A percentile compares a stretch with the other conserved stretches of the same genome.
Evolutionary conservation across 305 asterid genomes (phyloP).

Genomic region (Fraxinus nigra): DNA sequence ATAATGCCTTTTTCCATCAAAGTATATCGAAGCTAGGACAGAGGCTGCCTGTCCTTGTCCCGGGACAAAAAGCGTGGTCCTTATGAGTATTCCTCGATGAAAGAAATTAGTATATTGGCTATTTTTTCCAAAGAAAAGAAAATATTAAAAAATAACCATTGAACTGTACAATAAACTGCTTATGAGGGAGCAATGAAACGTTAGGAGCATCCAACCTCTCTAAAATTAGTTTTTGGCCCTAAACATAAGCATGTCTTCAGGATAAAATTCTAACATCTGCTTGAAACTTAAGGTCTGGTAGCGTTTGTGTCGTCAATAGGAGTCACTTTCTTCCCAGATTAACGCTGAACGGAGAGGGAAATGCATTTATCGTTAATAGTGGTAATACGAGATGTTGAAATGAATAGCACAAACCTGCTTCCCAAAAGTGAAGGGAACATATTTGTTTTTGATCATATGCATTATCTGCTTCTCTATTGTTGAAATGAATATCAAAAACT

Average conservation of each 20-base stretch:
- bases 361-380: conserved; percentile 1
- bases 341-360: conserved; percentile 53
- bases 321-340: conserved; percentile 65
- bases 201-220: too few species aligned
- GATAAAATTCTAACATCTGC: conserved; percentile 34
- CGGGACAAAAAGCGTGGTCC: too few species aligned
- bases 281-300: conserved; percentile 48
- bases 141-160: conserved; percentile 13
- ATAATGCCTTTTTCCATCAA: neutral
- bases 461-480: conserved; percentile 97
- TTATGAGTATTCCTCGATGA: neutral
- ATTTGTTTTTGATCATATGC: conserved; percentile 91
- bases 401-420: conserved; percentile 63
- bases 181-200: too few species aligned
- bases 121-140: conserved; percentile 15
- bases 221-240: too few species aligned
- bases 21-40: neutral
- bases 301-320: conserved; percentile 49
- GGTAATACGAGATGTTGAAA: neutral
- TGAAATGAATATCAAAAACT: conserved; percentile 72
- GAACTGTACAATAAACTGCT: conserved; percentile 9
- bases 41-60: neutral
- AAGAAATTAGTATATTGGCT: conserved; percentile 18
- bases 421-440: conserved; percentile 89
- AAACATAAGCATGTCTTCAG: neutral